Base-by-base conservation (phyloP, 192 early-diverging fungal genomes). In the Allomyces macrogynus region DNA sequence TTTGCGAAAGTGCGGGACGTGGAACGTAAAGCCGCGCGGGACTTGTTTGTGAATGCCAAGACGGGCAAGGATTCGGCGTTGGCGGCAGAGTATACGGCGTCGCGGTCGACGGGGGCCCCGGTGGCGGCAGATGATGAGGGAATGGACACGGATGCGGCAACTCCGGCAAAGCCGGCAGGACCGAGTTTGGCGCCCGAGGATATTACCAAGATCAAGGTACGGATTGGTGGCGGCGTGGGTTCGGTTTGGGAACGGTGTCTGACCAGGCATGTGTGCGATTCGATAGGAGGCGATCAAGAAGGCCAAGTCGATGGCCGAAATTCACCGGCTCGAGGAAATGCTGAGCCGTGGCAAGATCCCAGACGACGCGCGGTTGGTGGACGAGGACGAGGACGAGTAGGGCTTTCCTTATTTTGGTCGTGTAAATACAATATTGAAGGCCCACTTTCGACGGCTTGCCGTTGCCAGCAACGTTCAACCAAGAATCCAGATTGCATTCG, bases 1-100 rank as follows among this genome's bases (percentile, higher is more conserved):
- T 97, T 94, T 71, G 80, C 84, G 65, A 77, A 77, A 40, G 80
- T 97, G 24, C 80, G 78, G 62, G 77, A 86, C 62, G 72, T 68
- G 49, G 49, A 57, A 14, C 49, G 49, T 0, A 57, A 20, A 2
- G 49, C 49, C 3, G 49, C 49, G 32, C 32, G 32, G 4, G 32
- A 40, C 32, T 40, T 40, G 32, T 40, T 40, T 40, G 32, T 40
- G 32, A 40, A 40, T 40, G 32, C 32, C 32, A 40, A 40, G 32
- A 40, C 32, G 32, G 32, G 32, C 32, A 40, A 40, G 32, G 32
- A 40, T 40, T 40, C 32, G 32, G 32, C 32, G 32, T 8, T 40
- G 32, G 32, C 32, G 4, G 7, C 7, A 7, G 32, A 40, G 32
- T 40, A 40, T 40, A 40, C 32, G 16, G 20, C 12, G 49, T 57